A percentile compares a stretch with the other conserved stretches of the same genome.
These are phyloP conservation scores for Aspergillus unguis DNA, from an alignment of 2,329 filamentous ascomycete genomes.

Conservation along the genomic window DNA sequence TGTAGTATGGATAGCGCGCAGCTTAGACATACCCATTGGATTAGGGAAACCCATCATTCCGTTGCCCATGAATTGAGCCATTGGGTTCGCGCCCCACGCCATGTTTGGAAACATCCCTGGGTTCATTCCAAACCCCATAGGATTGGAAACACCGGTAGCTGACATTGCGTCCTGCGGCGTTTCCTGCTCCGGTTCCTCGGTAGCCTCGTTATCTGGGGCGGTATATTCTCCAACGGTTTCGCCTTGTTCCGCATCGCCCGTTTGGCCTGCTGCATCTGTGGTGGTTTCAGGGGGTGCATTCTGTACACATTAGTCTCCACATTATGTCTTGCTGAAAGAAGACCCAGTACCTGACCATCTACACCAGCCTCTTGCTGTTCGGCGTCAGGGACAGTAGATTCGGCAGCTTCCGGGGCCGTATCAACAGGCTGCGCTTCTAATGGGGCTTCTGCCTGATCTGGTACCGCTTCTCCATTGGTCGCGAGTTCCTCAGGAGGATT, in stretches of 20 bases:
- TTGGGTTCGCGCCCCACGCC: slow-evolving; percentile 62
- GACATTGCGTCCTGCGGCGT: slow-evolving; percentile 9
- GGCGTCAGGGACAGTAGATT: slow-evolving; percentile 8
- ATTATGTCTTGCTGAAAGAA: not conserved
- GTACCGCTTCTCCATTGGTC: slow-evolving; percentile 7
- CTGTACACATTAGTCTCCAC: slow-evolving; percentile 8
- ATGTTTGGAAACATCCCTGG: slow-evolving; percentile 54
- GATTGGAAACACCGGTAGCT: slow-evolving; percentile 21
- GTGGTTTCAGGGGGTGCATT: slow-evolving; percentile 12
- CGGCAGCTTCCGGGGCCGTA: slow-evolving; percentile 5
- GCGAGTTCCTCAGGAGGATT: slow-evolving; percentile 16
- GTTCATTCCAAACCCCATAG: slow-evolving; percentile 45
- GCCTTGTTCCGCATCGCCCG: slow-evolving; percentile 11
- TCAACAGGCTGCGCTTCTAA: slow-evolving; percentile 17
- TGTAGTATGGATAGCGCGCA: not conserved
- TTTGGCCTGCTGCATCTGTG: slow-evolving; percentile 9
- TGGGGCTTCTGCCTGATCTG: slow-evolving; percentile 12
- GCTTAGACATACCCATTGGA: slow-evolving; percentile 71
- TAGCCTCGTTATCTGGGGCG: slow-evolving; percentile 13
- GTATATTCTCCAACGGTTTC: slow-evolving; percentile 19
- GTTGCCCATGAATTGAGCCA: slow-evolving; percentile 63
- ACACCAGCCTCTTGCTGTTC: slow-evolving; percentile 8
- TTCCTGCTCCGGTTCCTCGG: slow-evolving; percentile 18
- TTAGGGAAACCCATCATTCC: slow-evolving; percentile 62
- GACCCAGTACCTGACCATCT: slow-evolving; percentile 19